Base-by-base conservation (phyloP, 208 protist species). In the Jaenimonas drosophilae region DNA sequence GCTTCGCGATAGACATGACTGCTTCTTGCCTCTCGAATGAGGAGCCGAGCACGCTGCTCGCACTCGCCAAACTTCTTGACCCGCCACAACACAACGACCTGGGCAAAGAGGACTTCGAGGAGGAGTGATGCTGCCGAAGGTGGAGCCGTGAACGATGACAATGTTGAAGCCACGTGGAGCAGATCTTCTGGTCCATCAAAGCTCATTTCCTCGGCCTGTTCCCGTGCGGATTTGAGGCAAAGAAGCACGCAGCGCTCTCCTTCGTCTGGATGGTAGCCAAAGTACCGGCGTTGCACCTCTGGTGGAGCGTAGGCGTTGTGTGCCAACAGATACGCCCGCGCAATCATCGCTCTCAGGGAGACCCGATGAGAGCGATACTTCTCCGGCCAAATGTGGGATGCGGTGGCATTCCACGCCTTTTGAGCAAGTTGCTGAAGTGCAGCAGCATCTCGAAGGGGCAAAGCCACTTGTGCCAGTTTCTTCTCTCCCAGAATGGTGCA, bases 211-310 rank as follows among this genome's bases (percentile, higher is more conserved):
- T n/a, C n/a, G n/a, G n/a, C n/a, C n/a, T n/a, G n/a, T n/a, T n/a
- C n/a, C n/a, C n/a, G n/a, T n/a, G n/a, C 61, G 14, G 79, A 76
- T 50, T 88, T 88, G 4, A 91, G 54, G 36, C 78, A 91, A 66
- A 91, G 80, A 1, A 91, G 23, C 17, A 88, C 64, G 59, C 71
- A 84, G 33, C 79, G 71, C 39, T 88, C 77, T 0, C 64, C 61
- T 16, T 88, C 76, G 12, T 60, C 29, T 23, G 41, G 43, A 54
- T 88, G 83, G 32, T 67, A 48, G 0, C 46, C 51, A 39, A 88
- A 60, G 49, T 86, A 81, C 41, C 46, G 48, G 25, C 55, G 36
- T 2, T 42, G 54, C 27, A 81, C 62, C 16, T 62, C 47, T 0
- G 23, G 30, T 16, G 33, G 27, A 2, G 77, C 62, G 36, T 81